Evolutionary conservation across 768 basidiomycete genomes (phyloP), one percentile per base, ranked within the genome.

Genomic region (Hemileccinum impolitum): DNA sequence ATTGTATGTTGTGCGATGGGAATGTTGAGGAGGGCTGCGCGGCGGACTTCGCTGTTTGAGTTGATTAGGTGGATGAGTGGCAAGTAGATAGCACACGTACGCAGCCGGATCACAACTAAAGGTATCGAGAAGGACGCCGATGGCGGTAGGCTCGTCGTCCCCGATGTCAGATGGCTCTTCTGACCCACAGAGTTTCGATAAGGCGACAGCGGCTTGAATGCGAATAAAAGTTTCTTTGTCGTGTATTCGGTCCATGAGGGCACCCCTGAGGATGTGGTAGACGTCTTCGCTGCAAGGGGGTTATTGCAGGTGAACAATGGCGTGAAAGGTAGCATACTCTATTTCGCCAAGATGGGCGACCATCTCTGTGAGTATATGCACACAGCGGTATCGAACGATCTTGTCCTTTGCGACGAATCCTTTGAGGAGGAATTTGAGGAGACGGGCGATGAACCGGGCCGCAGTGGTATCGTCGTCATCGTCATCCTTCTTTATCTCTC

Each of bases 341-440:
- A 97, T 77, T 68, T 86, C 87, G 7, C 90, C 90, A 0, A 96
- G 72, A 48, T 84, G 79, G 1, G 81, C 77, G 12, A 95, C 80
- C 77, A 93, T 85, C 57, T 88, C 84, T 0, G 87, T 81, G 13
- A 90, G 76, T n/a, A 83, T 70, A 45, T 88, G 85, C 2, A 90
- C 73, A 28, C 83, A 84, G 17, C 94, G 82, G 62, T 84, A 95
- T 6, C 94, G 80, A 34, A 90, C 84, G 37, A 75, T 76, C 70
- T 94, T 97, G 70, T 95, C 91, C 65, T 93, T 95, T 4, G 92
- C 85, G 15, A 72, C 58, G 66, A 92, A 91, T 3, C 92, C 94
- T 50, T 77, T 76, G 51, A 93, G 70, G 25, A 95, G 75, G 60
- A 83, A 90, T 41, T 78, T 78, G 37, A 94, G 71, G 8, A 93